Evolutionary conservation across 331 rosid species (phyloP).

Genomic region (Prunus yedoensis): DNA sequence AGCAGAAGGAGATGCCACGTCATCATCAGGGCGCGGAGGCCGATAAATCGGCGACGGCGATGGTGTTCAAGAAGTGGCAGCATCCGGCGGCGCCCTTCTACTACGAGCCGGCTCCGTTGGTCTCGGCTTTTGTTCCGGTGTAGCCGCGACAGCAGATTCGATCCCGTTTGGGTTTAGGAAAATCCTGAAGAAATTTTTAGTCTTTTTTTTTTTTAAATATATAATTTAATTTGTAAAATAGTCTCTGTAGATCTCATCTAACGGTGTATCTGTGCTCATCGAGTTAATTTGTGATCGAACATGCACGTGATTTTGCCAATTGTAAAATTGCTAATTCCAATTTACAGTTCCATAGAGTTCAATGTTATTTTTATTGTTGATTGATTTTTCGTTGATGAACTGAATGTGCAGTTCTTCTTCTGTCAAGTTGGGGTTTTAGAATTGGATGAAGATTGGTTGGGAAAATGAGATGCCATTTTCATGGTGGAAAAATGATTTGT

Average conservation of each 20-base stretch:
- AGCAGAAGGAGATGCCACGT: constrained; percentile 17
- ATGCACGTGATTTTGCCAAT: constrained; percentile 12
- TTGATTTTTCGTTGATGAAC: too few relatives aligned
- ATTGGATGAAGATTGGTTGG: background rate
- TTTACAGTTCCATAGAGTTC: too few relatives aligned
- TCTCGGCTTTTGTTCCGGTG: constrained; percentile 61
- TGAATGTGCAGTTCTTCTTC: too few relatives aligned
- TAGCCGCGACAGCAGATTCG: constrained; percentile 16
- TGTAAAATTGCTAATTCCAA: background rate
- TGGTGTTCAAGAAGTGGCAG: constrained; percentile 80
- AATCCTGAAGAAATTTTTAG: background rate
- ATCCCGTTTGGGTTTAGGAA: background rate
- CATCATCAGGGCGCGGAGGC: constrained; percentile 33
- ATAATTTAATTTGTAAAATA: background rate
- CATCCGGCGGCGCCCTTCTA: constrained; percentile 95
- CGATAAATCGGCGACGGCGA: constrained; percentile 34
- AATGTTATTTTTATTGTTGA: too few relatives aligned
- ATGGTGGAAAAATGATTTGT: background rate
- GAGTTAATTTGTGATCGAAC: background rate
- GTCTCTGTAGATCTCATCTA: constrained; percentile 9
- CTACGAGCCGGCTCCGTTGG: constrained; percentile 57
- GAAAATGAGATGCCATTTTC: constrained; percentile 2
- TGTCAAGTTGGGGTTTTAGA: too few relatives aligned
- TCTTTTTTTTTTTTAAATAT: background rate
- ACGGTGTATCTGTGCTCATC: constrained; percentile 5